Conservation (phyloP, 768 basidiomycete genomes). For the Boletus rubescentipes region DNA sequence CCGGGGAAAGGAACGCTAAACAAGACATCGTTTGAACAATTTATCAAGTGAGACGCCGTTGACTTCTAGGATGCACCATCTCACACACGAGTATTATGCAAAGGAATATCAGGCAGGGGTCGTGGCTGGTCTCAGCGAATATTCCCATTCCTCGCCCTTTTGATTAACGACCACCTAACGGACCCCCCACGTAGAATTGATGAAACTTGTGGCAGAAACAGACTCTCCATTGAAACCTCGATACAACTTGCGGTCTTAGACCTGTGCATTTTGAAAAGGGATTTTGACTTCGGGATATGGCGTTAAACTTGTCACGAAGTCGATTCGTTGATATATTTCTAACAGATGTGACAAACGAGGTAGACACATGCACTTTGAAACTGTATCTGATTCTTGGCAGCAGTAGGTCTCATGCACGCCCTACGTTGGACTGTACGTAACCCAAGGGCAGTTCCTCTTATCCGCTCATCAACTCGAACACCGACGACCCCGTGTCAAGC, state of each 20-base stretch:
- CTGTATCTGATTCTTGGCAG: too few relatives aligned
- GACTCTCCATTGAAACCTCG: neutral
- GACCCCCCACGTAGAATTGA: neutral
- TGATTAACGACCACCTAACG: neutral
- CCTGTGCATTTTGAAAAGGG: slow-evolving; percentile 3
- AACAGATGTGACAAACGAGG: too few relatives aligned
- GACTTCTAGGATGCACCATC: neutral
- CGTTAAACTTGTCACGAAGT: neutral
- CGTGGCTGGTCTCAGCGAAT: neutral
- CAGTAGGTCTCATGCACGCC: too few relatives aligned
- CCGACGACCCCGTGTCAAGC: too few relatives aligned
- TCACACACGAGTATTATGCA: neutral
- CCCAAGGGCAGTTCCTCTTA: too few relatives aligned
- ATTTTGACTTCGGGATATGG: slow-evolving; percentile 9
- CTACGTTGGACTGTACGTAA: too few relatives aligned
- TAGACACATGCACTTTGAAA: too few relatives aligned
- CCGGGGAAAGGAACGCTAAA: slow-evolving; percentile 1
- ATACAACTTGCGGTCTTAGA: slow-evolving; percentile 1
- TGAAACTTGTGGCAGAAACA: neutral
- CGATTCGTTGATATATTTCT: too few relatives aligned
- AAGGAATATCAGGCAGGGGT: neutral
- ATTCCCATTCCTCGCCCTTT: neutral
- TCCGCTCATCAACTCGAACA: too few relatives aligned
- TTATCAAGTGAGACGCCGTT: neutral
- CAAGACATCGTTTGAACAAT: slow-evolving; percentile 2